Conservation (phyloP, 139 green algal species). For the Ettlia oleoabundans region DNA sequence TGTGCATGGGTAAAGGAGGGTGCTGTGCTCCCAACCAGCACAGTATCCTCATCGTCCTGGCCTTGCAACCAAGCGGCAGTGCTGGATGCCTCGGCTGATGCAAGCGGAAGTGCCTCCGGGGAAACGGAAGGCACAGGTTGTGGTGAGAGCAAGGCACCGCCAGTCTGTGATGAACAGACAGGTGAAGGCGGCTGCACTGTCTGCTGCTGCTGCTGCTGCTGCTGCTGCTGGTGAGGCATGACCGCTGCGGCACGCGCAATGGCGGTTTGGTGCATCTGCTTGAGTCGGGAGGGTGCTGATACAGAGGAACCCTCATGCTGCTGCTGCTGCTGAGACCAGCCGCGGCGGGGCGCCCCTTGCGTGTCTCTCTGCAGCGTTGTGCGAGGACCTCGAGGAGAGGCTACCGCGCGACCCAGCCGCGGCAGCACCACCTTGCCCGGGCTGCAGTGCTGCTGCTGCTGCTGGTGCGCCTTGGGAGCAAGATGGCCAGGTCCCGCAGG, state of each 20-base stretch:
- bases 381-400: neutral
- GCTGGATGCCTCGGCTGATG: neutral
- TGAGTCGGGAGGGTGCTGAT: neutral
- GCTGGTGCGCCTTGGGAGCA: too few relatives aligned
- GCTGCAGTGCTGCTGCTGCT: neutral
- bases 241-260: too few relatives aligned
- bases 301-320: neutral
- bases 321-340: neutral
- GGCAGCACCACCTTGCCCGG: neutral
- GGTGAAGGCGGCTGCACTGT: neutral
- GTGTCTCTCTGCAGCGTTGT: neutral
- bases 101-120: neutral
- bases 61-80: neutral
- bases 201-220: neutral
- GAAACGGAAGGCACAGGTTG: constrained; percentile 7
- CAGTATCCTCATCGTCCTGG: constrained; percentile 3
- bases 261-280: too few relatives aligned
- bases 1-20: constrained; percentile 1
- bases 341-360: too few relatives aligned
- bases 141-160: neutral
- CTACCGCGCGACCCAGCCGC: neutral
- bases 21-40: constrained; percentile 13
- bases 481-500: too few relatives aligned
- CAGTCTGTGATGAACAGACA: too few relatives aligned
- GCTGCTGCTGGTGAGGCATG: neutral